Evolutionary conservation across 192 early-diverging fungal species (phyloP).

Genomic region (Neocallimastix lanati): DNA sequence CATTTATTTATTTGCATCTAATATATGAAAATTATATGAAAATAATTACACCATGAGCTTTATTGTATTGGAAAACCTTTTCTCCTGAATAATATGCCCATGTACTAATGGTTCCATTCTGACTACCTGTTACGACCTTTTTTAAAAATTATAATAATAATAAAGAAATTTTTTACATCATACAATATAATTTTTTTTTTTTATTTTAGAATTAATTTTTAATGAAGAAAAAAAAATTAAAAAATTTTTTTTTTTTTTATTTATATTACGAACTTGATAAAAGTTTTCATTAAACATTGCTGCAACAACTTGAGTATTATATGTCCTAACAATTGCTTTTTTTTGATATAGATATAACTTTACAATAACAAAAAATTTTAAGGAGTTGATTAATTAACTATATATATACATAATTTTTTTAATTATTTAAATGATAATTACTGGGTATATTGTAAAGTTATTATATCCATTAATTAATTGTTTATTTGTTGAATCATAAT

Average conservation of each 20-base stretch:
- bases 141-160: too few relatives aligned
- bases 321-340: conserved; percentile 17
- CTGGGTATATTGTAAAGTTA: conserved; percentile 29
- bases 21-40: too few relatives aligned
- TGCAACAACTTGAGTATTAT: conserved; percentile 25
- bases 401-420: too few relatives aligned
- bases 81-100: conserved; percentile 35
- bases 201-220: too few relatives aligned
- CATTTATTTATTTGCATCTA: too few relatives aligned
- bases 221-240: too few relatives aligned
- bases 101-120: conserved; percentile 27
- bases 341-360: conserved; percentile 20
- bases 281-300: conserved; percentile 44
- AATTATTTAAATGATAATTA: too few relatives aligned
- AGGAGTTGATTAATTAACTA: too few relatives aligned
- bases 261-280: conserved; percentile 18
- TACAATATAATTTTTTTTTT: too few relatives aligned
- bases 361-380: too few relatives aligned
- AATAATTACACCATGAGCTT: conserved; percentile 28
- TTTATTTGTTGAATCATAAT: conserved; percentile 23
- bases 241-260: too few relatives aligned
- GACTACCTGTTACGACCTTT: conserved; percentile 27
- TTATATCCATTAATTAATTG: conserved; percentile 34
- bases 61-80: conserved; percentile 38
- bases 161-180: too few relatives aligned